Base-by-base conservation (phyloP, 768 basidiomycete genomes). In the Solioccasus polychromus region DNA sequence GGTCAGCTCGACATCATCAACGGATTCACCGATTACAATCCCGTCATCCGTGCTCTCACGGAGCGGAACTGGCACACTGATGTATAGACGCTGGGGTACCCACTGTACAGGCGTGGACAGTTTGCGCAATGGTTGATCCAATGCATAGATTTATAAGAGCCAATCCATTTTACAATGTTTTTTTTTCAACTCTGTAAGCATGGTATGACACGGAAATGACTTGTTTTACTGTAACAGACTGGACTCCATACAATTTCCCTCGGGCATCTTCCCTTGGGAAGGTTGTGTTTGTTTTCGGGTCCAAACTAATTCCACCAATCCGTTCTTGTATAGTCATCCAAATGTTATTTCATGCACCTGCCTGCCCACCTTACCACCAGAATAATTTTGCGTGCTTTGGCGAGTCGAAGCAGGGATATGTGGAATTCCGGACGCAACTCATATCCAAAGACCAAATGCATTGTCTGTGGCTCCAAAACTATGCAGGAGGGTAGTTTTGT, bases 1-100 rank as follows among this genome's bases (percentile, higher is more conserved):
- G 44, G 60, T 66, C 37, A 61, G 76, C 30, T 71, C 70, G 31
- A 76, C 77, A 40, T 72, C 75, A 23, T 71, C 71, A 4, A 74
- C 42, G 44, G 51, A 52, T 43, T 40, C 36, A 22, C 50, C 39
- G 32, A 48, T 48, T 53, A 44, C 25, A 48, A 34, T 28, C 51
- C 29, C 46, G 35, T 39, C 42, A 40, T 35, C 34, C 19, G 25
- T 44, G 35, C 50, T 47, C 45, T 42, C 35, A 28, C 30, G 34
- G 31, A 36, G 48, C 43, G 44, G 35, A 43, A 46, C 39, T 25
- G 38, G 37, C 45, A 53, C 44, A 37, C 23, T 45, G 34, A 47
- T 45, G 41, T 37, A 47, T 53, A 48, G 52, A 55, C 43, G 37
- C 42, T 50, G 54, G 45, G 41, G 54, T 39, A 45, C 43, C 35